A percentile compares a stretch with the other conserved stretches of the same genome.
phyloP scores from a whole-genome alignment of 176 grass and related monocot species.

The Rhynchospora tenuis region DNA sequence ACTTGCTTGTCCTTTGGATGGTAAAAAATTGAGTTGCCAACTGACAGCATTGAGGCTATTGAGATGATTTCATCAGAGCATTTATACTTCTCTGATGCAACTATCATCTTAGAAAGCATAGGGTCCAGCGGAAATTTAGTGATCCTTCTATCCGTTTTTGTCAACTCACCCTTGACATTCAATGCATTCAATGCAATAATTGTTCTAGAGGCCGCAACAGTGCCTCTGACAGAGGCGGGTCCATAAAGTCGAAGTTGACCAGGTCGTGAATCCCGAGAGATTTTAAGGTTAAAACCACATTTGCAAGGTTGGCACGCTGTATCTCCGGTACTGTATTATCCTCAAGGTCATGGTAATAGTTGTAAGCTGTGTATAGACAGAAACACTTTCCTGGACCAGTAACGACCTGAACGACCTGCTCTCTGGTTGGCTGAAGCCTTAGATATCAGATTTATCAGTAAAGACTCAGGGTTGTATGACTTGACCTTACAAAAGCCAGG shows the following conservation, averaged over 20 bases:
- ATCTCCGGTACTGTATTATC: constrained; percentile 88
- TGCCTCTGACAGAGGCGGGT: constrained; percentile 87
- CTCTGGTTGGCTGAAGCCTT: constrained; percentile 89
- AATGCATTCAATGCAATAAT: constrained; percentile 91
- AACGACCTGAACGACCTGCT: constrained; percentile 82
- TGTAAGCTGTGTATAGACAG: constrained; percentile 74
- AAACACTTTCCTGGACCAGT: constrained; percentile 96
- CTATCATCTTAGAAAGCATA: constrained; percentile 89
- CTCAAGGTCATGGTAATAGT: constrained; percentile 87
- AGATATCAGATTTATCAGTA: constrained; percentile 82
- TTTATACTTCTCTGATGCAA: constrained; percentile 81
- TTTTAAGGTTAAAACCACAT: constrained; percentile 89
- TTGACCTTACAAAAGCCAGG: constrained; percentile 95
- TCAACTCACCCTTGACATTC: constrained; percentile 81
- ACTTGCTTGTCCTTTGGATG: constrained; percentile 94
- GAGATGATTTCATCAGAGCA: constrained; percentile 88
- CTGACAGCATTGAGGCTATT: constrained; percentile 70
- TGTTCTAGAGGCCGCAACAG: constrained; percentile 81
- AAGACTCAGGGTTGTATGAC: constrained; percentile 86
- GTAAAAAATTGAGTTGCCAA: constrained; percentile 93
- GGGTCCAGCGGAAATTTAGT: constrained; percentile 90
- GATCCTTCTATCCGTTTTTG: constrained; percentile 94
- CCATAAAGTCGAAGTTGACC: constrained; percentile 99
- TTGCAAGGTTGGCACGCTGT: constrained; percentile 84
- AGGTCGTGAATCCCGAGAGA: constrained; percentile 90